Evolutionary conservation across 257 asterid species (phyloP).

Genomic region (Penstemon davidsonii): DNA sequence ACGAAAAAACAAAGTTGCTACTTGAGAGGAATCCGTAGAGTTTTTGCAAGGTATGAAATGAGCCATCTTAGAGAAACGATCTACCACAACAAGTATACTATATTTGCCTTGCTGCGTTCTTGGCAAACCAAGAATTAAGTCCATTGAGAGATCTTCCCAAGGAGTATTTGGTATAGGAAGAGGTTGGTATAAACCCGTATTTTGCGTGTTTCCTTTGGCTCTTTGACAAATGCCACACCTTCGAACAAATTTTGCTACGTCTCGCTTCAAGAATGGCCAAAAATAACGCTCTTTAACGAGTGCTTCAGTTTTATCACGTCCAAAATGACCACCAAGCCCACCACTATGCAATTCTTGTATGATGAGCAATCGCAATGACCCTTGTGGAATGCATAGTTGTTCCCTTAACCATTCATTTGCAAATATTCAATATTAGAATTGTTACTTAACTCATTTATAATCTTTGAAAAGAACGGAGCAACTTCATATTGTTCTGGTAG

Average conservation of each 20-base stretch:
- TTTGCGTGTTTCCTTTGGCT: conserved; percentile 1
- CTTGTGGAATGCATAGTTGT: background rate
- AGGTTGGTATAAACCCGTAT: background rate
- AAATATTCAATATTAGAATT: background rate
- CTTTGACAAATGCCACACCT: background rate
- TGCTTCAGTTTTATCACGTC: conserved; percentile 8
- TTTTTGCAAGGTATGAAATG: background rate
- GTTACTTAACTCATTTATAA: background rate
- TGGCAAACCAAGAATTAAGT: conserved; percentile 19
- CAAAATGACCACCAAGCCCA: conserved; percentile 18
- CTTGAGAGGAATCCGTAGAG: background rate
- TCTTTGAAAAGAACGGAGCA: background rate
- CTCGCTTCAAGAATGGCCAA: conserved; percentile 8
- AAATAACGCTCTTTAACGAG: conserved; percentile 2
- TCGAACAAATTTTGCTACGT: conserved; percentile 8
- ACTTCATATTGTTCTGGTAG: background rate
- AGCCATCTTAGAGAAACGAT: conserved; percentile 2
- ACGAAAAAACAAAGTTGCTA: background rate
- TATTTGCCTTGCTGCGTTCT: background rate
- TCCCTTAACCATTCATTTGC: background rate
- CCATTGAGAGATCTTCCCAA: conserved; percentile 11
- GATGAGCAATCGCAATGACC: background rate
- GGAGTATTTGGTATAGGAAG: background rate
- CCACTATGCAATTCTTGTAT: conserved; percentile 17
- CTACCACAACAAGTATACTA: background rate